A percentile compares a stretch with the other conserved stretches of the same genome.
Evolutionary conservation across 2,329 filamentous ascomycete species (phyloP).

Genomic region (Diaporthe humulicola): DNA sequence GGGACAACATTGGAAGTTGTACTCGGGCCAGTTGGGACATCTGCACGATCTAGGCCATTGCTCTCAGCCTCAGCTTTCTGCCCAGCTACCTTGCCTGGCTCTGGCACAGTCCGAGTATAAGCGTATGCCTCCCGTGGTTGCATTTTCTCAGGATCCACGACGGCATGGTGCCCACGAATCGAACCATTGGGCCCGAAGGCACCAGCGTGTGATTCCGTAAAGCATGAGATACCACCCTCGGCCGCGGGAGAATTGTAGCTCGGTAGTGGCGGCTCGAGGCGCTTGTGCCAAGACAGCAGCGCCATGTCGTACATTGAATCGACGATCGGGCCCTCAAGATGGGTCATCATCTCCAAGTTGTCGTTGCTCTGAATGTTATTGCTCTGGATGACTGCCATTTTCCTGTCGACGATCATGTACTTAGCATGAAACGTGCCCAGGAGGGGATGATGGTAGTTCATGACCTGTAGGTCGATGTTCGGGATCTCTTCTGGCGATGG

Average conservation of each 20-base stretch:
- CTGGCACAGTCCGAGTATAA: slow-evolving; percentile 26
- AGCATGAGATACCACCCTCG: slow-evolving; percentile 46
- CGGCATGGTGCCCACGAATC: slow-evolving; percentile 47
- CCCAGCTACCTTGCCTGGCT: slow-evolving; percentile 40
- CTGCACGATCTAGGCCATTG: slow-evolving; percentile 38
- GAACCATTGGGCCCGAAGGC: slow-evolving; percentile 49
- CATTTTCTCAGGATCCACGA: slow-evolving; percentile 47
- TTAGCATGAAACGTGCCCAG: slow-evolving; percentile 84
- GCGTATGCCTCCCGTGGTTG: slow-evolving; percentile 38
- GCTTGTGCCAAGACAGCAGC: slow-evolving; percentile 78
- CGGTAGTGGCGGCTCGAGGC: slow-evolving; percentile 71
- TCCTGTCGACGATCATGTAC: slow-evolving; percentile 82
- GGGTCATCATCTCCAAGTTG: slow-evolving; percentile 85
- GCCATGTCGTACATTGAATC: slow-evolving; percentile 82
- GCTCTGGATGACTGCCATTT: slow-evolving; percentile 78
- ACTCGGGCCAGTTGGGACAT: slow-evolving; percentile 42
- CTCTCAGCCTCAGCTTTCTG: slow-evolving; percentile 27
- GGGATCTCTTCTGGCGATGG: slow-evolving; percentile 76
- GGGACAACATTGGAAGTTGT: slow-evolving; percentile 40
- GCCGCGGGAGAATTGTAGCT: slow-evolving; percentile 64
- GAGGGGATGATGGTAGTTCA: slow-evolving; percentile 78
- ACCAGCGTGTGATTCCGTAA: slow-evolving; percentile 43
- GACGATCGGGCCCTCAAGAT: slow-evolving; percentile 82
- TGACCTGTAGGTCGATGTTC: slow-evolving; percentile 78
- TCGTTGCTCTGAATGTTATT: slow-evolving; percentile 86